Conservation (phyloP, 1,284 basidiomycete species). For the Coriolopsis trogii region DNA sequence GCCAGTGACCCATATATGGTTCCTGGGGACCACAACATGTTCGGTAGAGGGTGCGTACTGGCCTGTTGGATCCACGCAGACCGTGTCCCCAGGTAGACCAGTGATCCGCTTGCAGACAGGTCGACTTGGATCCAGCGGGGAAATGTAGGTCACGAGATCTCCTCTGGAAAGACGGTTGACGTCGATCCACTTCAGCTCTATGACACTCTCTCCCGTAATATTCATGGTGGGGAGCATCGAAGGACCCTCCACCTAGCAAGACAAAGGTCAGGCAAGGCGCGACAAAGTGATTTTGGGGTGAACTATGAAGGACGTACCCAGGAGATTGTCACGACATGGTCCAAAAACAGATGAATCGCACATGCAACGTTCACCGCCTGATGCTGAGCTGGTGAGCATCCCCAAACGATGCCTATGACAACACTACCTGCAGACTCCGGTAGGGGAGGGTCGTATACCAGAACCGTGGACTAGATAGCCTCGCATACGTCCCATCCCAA, state of each 20-base stretch:
- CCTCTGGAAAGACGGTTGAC: slow-evolving; percentile 67
- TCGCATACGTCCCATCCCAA: neutral
- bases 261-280: neutral
- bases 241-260: slow-evolving; percentile 56
- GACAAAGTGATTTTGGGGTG: neutral
- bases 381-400: too few relatives aligned
- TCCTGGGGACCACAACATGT: slow-evolving; percentile 77
- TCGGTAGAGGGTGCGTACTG: slow-evolving; percentile 59
- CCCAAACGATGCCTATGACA: too few relatives aligned
- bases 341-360: slow-evolving; percentile 57
- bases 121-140: slow-evolving; percentile 71
- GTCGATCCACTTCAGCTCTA: slow-evolving; percentile 65
- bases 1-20: slow-evolving; percentile 91
- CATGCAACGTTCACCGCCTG: slow-evolving; percentile 52
- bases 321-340: slow-evolving; percentile 60
- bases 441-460: too few relatives aligned
- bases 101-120: slow-evolving; percentile 91
- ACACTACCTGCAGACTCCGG: too few relatives aligned
- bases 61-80: slow-evolving; percentile 88
- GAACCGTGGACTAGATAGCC: too few relatives aligned
- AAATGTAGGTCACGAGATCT: slow-evolving; percentile 80
- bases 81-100: slow-evolving; percentile 87
- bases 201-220: slow-evolving; percentile 56
- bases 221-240: slow-evolving; percentile 89
- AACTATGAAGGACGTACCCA: slow-evolving; percentile 39